Evolutionary conservation across 2,329 filamentous ascomycete genomes (phyloP).

Genomic region (Colletotrichum sp.): DNA sequence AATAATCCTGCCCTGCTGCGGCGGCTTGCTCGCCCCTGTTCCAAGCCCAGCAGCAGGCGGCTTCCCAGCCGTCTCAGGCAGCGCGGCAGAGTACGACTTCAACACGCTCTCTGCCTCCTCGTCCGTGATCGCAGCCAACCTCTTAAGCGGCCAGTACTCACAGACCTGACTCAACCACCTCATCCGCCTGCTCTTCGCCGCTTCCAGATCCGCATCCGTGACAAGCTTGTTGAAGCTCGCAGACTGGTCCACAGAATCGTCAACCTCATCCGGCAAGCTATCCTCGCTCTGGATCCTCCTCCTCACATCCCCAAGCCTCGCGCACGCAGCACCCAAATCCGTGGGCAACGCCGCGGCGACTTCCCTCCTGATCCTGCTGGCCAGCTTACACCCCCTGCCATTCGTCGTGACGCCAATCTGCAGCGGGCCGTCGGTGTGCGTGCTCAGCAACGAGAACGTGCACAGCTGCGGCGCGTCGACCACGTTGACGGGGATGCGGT

Average conservation of each 20-base stretch:
- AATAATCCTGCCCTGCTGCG: constrained; percentile 71
- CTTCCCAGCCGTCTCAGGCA: neutral
- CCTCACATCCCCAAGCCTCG: constrained; percentile 75
- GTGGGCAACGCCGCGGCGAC: constrained; percentile 80
- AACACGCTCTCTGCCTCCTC: constrained; percentile 79
- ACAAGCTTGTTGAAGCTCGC: constrained; percentile 86
- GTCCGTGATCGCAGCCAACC: constrained; percentile 80
- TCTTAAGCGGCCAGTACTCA: constrained; percentile 94
- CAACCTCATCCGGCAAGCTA: constrained; percentile 48
- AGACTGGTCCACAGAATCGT: constrained; percentile 75
- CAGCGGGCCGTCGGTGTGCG: constrained; percentile 86
- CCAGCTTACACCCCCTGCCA: constrained; percentile 91
- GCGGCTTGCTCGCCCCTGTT: neutral
- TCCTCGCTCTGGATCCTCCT: constrained; percentile 78
- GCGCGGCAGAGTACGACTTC: constrained; percentile 63
- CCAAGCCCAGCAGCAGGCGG: neutral
- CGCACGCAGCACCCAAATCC: constrained; percentile 78
- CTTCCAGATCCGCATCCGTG: constrained; percentile 73
- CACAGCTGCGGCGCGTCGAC: constrained; percentile 86
- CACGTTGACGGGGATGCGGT: constrained; percentile 92
- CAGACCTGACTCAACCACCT: constrained; percentile 96
- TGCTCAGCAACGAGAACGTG: constrained; percentile 88
- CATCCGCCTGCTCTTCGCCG: constrained; percentile 80
- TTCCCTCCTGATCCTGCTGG: constrained; percentile 86
- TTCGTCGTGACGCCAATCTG: constrained; percentile 97